A percentile compares a stretch with the other conserved stretches of the same genome.
phyloP scores from a whole-genome alignment of 2,329 filamentous ascomycete species.

The Elsinoe arachidis region DNA sequence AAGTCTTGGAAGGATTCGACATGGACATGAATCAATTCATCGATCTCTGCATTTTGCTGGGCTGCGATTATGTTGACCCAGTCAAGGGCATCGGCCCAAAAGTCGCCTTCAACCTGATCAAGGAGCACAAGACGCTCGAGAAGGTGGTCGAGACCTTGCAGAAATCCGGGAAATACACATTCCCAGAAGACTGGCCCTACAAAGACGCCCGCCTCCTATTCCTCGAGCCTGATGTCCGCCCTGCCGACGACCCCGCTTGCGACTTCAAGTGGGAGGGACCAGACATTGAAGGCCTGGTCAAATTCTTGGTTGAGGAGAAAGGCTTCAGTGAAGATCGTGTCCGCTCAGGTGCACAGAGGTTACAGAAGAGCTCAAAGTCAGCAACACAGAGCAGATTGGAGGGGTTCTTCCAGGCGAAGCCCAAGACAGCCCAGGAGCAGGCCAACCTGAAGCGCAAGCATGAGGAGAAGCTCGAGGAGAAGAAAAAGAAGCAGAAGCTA shows the following conservation, averaged over 20 bases:
- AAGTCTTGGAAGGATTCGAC: slow-evolving; percentile 72
- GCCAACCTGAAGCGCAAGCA: slow-evolving; percentile 82
- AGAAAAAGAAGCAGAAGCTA: slow-evolving; percentile 91
- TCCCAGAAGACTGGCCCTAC: slow-evolving; percentile 97
- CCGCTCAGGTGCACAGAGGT: slow-evolving; percentile 62
- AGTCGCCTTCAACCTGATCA: slow-evolving; percentile 88
- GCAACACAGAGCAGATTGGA: slow-evolving; percentile 86
- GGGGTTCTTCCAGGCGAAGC: slow-evolving; percentile 91
- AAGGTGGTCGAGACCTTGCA: slow-evolving; percentile 75
- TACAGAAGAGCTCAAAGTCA: slow-evolving; percentile 85
- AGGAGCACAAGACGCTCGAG: slow-evolving; percentile 81
- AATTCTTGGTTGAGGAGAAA: slow-evolving; percentile 88
- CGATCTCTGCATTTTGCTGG: slow-evolving; percentile 92
- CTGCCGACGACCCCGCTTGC: slow-evolving; percentile 74
- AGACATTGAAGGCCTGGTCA: slow-evolving; percentile 78
- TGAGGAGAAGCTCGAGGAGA: slow-evolving; percentile 82
- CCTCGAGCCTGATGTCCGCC: slow-evolving; percentile 78
- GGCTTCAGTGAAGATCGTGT: slow-evolving; percentile 96
- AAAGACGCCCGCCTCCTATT: slow-evolving; percentile 86
- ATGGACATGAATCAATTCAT: slow-evolving; percentile 95
- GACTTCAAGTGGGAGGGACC: slow-evolving; percentile 98
- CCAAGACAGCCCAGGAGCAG: slow-evolving; percentile 81
- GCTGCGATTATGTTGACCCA: slow-evolving; percentile 95
- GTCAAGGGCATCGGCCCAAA: slow-evolving; percentile 89
- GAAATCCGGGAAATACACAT: slow-evolving; percentile 66